Evolutionary conservation across 805 yeast species (phyloP), one percentile per base, ranked within the genome.

Genomic region (Ogataea pignaliae): DNA sequence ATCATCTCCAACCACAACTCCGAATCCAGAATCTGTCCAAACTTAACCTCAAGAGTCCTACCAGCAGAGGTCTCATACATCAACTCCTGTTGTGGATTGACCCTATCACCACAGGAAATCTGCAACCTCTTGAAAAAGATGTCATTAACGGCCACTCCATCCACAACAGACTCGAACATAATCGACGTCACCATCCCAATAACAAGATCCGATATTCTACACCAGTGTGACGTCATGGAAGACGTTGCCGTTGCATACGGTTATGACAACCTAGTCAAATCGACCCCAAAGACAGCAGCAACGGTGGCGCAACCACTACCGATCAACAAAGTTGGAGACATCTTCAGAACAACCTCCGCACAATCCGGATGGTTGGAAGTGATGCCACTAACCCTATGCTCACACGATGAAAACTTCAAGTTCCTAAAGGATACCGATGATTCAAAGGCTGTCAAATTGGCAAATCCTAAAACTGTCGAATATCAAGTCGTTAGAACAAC

Each of bases 401-500:
- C 98, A 29, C 97, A 90, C 55, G 97, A 90, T 63, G 99, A 93
- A 73, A 93, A 93, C 72, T 93, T 89, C 77, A 83, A 79, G 64
- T 90, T 79, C 71, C 75, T 93, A 62, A 83, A 88, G 64, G 72
- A 75, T 40, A 61, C 61, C 35, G 97, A 91, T 64, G 76, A 75
- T 56, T 77, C 80, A n/a, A 70, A 69, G 41, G 98, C 89, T 29
- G 98, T 93, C 43, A 82, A 85, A 59, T 78, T 93, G 57, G 98
- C 87, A 45, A 93, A 93, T 68, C 99, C 99, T 48, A 93, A 93
- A 73, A 93, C 99, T 15, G 67, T 81, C 41, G 99, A 93, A 71
- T 93, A 91, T 68, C 97, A 93, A 73, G 99, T 93, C 48, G 98
- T 93, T 26, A 85, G 99, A 76, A 93, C 99, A 14, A 79, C 95